Evolutionary conservation across 2,329 filamentous ascomycete genomes (phyloP).

Genomic region (Trichoderma cornu-damae): DNA sequence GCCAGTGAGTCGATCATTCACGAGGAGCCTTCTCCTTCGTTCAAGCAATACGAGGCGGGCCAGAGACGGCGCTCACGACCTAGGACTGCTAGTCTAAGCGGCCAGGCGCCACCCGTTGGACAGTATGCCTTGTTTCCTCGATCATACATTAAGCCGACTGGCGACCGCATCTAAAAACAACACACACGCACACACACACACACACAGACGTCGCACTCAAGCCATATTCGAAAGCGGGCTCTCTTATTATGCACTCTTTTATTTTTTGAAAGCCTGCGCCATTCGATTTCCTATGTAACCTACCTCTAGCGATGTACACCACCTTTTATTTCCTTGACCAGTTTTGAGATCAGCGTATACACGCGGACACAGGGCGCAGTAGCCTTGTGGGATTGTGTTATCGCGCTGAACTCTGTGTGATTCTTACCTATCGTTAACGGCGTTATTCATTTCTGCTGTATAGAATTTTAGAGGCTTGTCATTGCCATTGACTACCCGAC

Average conservation of each 20-base stretch:
- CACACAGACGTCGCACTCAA: not conserved
- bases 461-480: constrained; percentile 24
- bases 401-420: not conserved
- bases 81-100: constrained; percentile 43
- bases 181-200: not conserved
- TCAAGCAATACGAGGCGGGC: not conserved
- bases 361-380: not conserved
- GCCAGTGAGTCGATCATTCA: constrained; percentile 36
- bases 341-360: not conserved
- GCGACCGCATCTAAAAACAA: constrained; percentile 30
- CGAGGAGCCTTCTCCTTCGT: constrained; percentile 25
- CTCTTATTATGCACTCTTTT: not conserved
- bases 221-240: not conserved
- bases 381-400: not conserved
- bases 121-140: constrained; percentile 45
- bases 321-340: not conserved
- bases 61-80: constrained; percentile 37
- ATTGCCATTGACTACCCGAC: constrained; percentile 48
- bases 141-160: constrained; percentile 29
- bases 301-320: constrained; percentile 5
- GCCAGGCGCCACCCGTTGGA: constrained; percentile 40
- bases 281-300: constrained; percentile 10
- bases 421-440: constrained; percentile 13
- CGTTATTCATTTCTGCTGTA: constrained; percentile 6
- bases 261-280: constrained; percentile 5